Base-by-base conservation (phyloP, 2,329 filamentous ascomycete species). In the Chaetomium sp. region DNA sequence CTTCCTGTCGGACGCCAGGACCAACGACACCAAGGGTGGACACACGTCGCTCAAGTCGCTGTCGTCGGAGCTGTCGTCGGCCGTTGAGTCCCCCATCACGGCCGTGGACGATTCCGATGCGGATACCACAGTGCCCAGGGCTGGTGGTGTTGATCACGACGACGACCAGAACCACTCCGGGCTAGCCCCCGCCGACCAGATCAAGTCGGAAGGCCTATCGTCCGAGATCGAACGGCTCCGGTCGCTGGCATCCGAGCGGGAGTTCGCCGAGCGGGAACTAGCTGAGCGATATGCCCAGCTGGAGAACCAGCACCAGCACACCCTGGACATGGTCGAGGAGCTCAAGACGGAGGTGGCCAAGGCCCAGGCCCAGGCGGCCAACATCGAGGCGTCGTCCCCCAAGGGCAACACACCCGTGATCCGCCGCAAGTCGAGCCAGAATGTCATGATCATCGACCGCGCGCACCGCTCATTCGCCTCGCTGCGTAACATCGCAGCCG, bases 41-140 rank as follows among this genome's bases (percentile, higher is more conserved):
- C 83, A 83, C 73, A 79, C 77, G 68, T 89, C 88, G 72, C 91
- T 90, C 76, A 90, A 87, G 71, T 96, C 91, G 67, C 86, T 96
- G 64, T 96, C 90, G 63, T 94, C 90, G 74, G 94, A 97, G 75
- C 81, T 96, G 70, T 95, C 89, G 67, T 95, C 87, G 70, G 89
- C 83, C 77, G 83, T 87, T 80, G 88, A 88, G 67, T 89, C 87
- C 68, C 82, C 83, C 64, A 78, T 78, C 65, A 85, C 83, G 61
- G 77, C 77, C 60, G 84, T 86, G 63, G 78, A 79, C 49, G 55
- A 42, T 27, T 84, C 82, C 62, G 81, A 85, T 68, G 75, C 76
- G 57, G 84, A 85, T 61, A 79, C 74, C 4, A 71, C 73, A 27
- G 76, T 72, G 5, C 73, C 72, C n/a, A 81, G 76, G 62, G 68